These are phyloP conservation scores for Mucor irregularis DNA, from an alignment of 371 early-diverging fungal species.

Conservation along the genomic window DNA sequence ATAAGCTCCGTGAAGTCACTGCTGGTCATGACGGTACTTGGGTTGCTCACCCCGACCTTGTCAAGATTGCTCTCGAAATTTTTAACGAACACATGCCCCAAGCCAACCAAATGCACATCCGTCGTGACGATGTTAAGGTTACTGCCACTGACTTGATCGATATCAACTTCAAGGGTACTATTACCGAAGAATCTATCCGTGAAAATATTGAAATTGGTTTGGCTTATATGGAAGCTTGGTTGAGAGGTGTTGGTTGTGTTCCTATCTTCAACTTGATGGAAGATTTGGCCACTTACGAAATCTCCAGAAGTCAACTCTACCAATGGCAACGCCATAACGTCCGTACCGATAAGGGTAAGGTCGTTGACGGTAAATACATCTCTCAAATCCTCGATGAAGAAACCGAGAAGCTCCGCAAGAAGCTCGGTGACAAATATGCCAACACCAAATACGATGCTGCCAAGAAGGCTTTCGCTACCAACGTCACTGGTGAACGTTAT, in stretches of 20 bases:
- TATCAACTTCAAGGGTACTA: conserved; percentile 75
- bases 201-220: conserved; percentile 90
- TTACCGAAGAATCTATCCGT: conserved; percentile 91
- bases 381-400: conserved; percentile 84
- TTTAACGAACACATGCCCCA: conserved; percentile 95
- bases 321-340: conserved; percentile 93
- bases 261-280: conserved; percentile 75
- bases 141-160: conserved; percentile 82
- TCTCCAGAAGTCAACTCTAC: conserved; percentile 94
- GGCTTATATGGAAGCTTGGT: conserved; percentile 96
- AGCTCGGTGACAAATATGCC: conserved; percentile 64
- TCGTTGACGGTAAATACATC: conserved; percentile 75
- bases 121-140: conserved; percentile 90
- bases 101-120: conserved; percentile 93
- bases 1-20: conserved; percentile 92
- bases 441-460: conserved; percentile 76
- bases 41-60: conserved; percentile 97
- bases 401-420: conserved; percentile 64
- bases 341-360: conserved; percentile 78
- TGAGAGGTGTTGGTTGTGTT: conserved; percentile 95
- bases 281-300: conserved; percentile 90
- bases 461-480: conserved; percentile 74
- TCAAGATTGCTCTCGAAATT: conserved; percentile 82
- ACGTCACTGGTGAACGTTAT: conserved; percentile 79
- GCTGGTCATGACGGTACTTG: conserved; percentile 97